Evolutionary conservation across 805 yeast genomes (phyloP).

Genomic region (Maudiozyma barnettii): DNA sequence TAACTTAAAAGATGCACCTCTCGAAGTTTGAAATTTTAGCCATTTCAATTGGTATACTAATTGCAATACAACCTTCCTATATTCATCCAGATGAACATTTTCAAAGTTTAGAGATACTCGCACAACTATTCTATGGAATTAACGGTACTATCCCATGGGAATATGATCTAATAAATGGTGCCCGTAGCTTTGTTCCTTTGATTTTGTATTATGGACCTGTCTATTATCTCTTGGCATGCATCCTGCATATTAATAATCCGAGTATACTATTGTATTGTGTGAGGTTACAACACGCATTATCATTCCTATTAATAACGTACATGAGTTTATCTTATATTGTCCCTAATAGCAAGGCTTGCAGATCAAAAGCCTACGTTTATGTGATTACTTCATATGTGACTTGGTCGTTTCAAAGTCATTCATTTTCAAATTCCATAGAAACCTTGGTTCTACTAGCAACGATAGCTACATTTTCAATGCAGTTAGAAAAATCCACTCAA

Average conservation of each 20-base stretch:
- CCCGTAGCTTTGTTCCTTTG: constrained; percentile 64
- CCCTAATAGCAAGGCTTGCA: background rate
- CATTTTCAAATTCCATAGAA: constrained; percentile 84
- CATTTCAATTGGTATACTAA: constrained; percentile 30
- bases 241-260: constrained; percentile 30
- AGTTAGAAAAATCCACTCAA: constrained; percentile 4
- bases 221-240: constrained; percentile 24
- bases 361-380: constrained; percentile 12
- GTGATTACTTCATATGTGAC: constrained; percentile 59
- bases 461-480: constrained; percentile 33
- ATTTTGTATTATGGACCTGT: constrained; percentile 64
- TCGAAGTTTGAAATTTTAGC: too few species aligned
- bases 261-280: constrained; percentile 42
- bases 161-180: constrained; percentile 37
- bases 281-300: constrained; percentile 38
- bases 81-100: constrained; percentile 97
- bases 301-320: constrained; percentile 13
- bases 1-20: too few species aligned
- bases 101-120: constrained; percentile 73
- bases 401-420: constrained; percentile 71
- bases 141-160: constrained; percentile 68
- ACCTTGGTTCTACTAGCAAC: constrained; percentile 36
- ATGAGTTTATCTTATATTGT: background rate
- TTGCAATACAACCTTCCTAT: constrained; percentile 67
- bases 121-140: constrained; percentile 5